Conservation (phyloP, 768 basidiomycete genomes). For the Tephrocybe sp. region DNA sequence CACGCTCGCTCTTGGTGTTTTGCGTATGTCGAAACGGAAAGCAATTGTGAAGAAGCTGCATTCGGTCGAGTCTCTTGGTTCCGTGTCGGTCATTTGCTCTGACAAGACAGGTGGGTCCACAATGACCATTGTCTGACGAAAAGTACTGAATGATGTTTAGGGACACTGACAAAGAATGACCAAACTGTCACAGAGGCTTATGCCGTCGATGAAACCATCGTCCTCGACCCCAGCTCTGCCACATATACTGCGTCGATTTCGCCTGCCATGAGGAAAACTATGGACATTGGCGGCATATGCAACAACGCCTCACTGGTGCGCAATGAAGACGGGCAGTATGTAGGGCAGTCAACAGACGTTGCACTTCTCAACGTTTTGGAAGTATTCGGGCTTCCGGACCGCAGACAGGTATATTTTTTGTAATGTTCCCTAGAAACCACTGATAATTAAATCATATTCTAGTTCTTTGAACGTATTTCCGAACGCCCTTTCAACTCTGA, state of each 20-base stretch:
- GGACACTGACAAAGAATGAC: conserved; percentile 94
- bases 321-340: conserved; percentile 70
- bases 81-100: conserved; percentile 96
- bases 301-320: conserved; percentile 75
- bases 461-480: conserved; percentile 70
- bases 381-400: conserved; percentile 66
- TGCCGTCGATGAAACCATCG: conserved; percentile 77
- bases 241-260: conserved; percentile 42
- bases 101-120: conserved; percentile 82
- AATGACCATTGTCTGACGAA: not conserved
- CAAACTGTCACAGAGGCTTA: conserved; percentile 93
- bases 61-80: conserved; percentile 91
- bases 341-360: conserved; percentile 93
- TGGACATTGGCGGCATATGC: conserved; percentile 86
- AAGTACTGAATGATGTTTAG: conserved; percentile 32
- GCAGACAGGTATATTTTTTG: conserved; percentile 66
- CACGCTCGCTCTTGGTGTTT: conserved; percentile 90
- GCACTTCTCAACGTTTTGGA: conserved; percentile 82
- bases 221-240: conserved; percentile 56
- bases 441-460: not conserved
- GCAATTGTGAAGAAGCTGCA: conserved; percentile 98
- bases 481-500: conserved; percentile 95
- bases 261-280: conserved; percentile 68
- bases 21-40: conserved; percentile 92
- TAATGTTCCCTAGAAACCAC: not conserved